Base-by-base conservation (phyloP, 1,284 basidiomycete species). In the Ceratobasidium sp. region DNA sequence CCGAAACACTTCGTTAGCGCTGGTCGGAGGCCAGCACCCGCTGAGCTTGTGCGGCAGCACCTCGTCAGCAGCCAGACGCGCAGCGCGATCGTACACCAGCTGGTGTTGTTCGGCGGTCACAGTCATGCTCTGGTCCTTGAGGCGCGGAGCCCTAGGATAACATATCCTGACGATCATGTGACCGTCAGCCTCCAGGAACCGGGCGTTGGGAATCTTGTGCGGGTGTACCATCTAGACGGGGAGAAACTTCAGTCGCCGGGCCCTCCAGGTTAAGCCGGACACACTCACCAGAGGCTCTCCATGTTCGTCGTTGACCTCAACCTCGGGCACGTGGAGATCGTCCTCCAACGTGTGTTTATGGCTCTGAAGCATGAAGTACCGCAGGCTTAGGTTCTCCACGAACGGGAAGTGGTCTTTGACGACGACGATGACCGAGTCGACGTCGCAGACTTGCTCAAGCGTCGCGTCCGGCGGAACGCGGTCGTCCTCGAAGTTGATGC, bases 141-240 rank as follows among this genome's bases (percentile, higher is more conserved):
- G 33, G 1, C 2, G 40, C n/a, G 5, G 6, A 3, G 58, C 18
- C 3, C 51, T 15, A 4, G 75, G 75, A 18, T 69, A 77, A 23
- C 1, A 58, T 3, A 77, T 51, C 9, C 75, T 28, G 7, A 77
- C 13, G 13, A 60, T 39, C 33, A n/a, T 26, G 3, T 44, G 46
- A 5, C 20, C 39, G 12, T 68, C 66, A 9, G 42, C 9, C 28
- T 77, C 64, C 42, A 77, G 2, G 42, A 77, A 77, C 5, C 64
- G 75, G 2, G 55, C 53, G 56, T 77, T 77, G 3, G 75, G 64
- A 10, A 68, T 28, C 40, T 61, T 56, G 28, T 77, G 75, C n/a
- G 44, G 23, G 15, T 60, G 28, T n/a, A 77, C 53, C 13, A 18
- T 18, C 75, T 77, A 2, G 13, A 13, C 18, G 49, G 12, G 23